phyloP scores from a whole-genome alignment of 495 filamentous ascomycete species.

The Penicillium steckii region DNA sequence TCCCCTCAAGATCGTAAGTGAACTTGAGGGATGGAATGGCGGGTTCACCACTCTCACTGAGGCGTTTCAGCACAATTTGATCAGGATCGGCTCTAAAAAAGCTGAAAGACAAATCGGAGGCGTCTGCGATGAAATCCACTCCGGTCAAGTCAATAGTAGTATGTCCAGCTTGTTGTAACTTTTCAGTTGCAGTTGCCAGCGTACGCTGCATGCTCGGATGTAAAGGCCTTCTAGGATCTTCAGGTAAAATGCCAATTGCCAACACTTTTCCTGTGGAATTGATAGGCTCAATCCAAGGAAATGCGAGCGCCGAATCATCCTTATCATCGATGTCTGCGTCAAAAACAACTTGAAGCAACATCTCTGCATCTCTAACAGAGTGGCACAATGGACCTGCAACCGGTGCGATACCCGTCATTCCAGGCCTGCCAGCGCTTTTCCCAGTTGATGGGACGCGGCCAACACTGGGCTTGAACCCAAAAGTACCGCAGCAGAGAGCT shows the following conservation, averaged over 20 bases:
- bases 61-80: conserved; percentile 9
- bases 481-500: conserved; percentile 58
- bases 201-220: conserved; percentile 49
- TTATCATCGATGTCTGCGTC: conserved; percentile 9
- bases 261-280: conserved; percentile 14
- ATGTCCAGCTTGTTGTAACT: conserved; percentile 39
- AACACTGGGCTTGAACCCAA: conserved; percentile 59
- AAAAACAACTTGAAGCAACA: conserved; percentile 18
- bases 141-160: conserved; percentile 36
- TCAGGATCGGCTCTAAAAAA: conserved; percentile 11
- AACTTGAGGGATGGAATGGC: conserved; percentile 14
- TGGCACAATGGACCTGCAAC: conserved; percentile 38
- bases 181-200: conserved; percentile 35
- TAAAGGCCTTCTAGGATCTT: conserved; percentile 47
- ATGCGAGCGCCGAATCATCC: conserved; percentile 17
- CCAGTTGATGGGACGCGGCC: conserved; percentile 49
- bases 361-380: conserved; percentile 33
- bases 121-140: neutral
- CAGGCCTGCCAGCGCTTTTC: conserved; percentile 37
- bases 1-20: conserved; percentile 4
- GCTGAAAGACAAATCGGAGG: conserved; percentile 11
- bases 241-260: conserved; percentile 47
- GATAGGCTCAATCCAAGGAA: conserved; percentile 17
- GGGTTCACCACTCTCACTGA: conserved; percentile 21
- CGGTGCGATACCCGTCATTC: conserved; percentile 40